Base-by-base conservation (phyloP, 164 flowering plant species). In the Aristolochia contorta region DNA sequence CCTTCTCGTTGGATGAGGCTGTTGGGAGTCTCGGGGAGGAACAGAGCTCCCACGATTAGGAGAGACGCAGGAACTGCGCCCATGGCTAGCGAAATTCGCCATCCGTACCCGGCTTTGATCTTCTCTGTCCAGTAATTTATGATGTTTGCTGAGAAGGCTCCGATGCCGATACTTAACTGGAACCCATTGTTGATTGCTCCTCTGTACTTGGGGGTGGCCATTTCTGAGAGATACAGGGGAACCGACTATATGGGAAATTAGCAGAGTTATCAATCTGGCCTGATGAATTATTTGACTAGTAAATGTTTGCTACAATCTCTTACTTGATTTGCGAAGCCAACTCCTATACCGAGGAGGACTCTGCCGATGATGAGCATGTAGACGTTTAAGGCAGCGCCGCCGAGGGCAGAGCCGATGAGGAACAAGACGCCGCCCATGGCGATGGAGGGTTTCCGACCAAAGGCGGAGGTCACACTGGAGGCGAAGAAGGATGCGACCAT, bases 321-420 rank as follows among this genome's bases (percentile, higher is more conserved):
- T 66, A 87, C 95, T 85, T 89, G 96, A 53, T 81, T 86, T 1
- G 87, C 78, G 56, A 86, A 89, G 33, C 93, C 96, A 50, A 89
- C 78, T 0, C 96, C 96, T 27, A 80, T 64, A 1, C 93, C 96
- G 13, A 89, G 92, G 65, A 86, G 60, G 19, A 82, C 6, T 2
- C 92, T 85, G 5, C 85, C 89, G 2, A 84, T 43, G 19, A 86
- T 71, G 1, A 86, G 76, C 87, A 86, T 84, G 59, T 57, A 72
- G 4, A 86, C 47, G 32, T 79, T 78, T 16, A 59, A 7, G 15
- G 91, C 91, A 13, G 80, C 79, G 8, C 74, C 92, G 19, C 78
- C 79, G 0, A 89, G 70, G 27, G 77, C 82, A 0, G 91, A 41
- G 0, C 93, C 93, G 6, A 68, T 68, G 5, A 84, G 79, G 65